Conservation (phyloP, 441 rosid genomes). For the Rhodomyrtus psidioides region DNA sequence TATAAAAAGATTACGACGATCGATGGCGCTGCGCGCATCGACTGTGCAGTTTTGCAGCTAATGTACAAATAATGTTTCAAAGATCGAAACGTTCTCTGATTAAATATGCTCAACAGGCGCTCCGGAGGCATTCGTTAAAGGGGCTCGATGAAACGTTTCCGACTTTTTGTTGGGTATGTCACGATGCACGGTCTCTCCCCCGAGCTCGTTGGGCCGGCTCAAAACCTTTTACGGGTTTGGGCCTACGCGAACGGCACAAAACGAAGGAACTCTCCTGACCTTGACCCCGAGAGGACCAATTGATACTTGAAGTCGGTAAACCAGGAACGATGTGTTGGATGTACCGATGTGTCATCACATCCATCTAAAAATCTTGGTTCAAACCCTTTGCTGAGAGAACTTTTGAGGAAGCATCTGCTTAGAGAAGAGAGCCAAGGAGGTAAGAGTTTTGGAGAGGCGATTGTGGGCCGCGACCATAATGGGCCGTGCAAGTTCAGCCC, state of each 20-base stretch:
- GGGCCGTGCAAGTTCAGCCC: too few relatives aligned
- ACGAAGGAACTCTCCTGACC: not conserved
- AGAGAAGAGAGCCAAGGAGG: not conserved
- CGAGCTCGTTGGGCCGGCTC: not conserved
- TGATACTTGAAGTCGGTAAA: not conserved
- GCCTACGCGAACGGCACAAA: not conserved
- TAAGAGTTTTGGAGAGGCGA: too few relatives aligned
- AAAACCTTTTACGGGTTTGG: not conserved
- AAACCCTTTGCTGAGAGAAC: too few relatives aligned
- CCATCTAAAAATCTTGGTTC: too few relatives aligned
- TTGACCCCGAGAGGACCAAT: not conserved
- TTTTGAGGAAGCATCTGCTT: not conserved
- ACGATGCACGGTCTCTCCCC: not conserved
- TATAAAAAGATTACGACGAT: too few relatives aligned
- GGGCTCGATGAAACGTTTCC: fast-evolving
- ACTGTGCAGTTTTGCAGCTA: too few relatives aligned
- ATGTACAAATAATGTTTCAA: too few relatives aligned
- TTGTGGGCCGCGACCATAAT: too few relatives aligned
- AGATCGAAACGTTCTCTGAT: too few relatives aligned
- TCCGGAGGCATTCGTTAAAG: fast-evolving
- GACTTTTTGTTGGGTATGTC: not conserved
- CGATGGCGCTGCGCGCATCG: too few relatives aligned
- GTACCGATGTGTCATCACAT: too few relatives aligned
- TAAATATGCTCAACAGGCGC: not conserved
- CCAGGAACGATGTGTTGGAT: not conserved